phyloP scores from a whole-genome alignment of 1,139 yeast species.

The Yamadazyma jaroonii region DNA sequence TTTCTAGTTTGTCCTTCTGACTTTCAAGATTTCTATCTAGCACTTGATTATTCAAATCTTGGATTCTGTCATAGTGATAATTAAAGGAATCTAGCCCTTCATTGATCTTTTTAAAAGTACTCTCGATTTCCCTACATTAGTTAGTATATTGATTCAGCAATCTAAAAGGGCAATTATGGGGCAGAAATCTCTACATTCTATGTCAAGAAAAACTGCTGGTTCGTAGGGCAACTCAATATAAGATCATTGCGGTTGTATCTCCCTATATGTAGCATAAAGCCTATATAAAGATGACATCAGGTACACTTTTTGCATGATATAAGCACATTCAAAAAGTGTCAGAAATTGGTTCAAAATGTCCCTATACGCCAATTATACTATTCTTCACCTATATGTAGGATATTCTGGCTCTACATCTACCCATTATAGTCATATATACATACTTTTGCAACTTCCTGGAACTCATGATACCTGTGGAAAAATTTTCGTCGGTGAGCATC shows the following conservation, averaged over 20 bases:
- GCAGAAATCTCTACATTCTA: background rate
- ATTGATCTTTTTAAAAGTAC: slow-evolving; percentile 87
- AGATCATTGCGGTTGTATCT: too few species aligned
- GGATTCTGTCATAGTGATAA: slow-evolving; percentile 45
- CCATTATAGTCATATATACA: slow-evolving; percentile 14
- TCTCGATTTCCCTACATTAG: slow-evolving; percentile 71
- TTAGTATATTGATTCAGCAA: slow-evolving; percentile 14
- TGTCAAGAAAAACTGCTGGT: too few species aligned
- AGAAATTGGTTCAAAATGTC: too few species aligned
- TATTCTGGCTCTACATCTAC: too few species aligned
- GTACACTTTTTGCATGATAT: background rate
- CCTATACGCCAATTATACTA: too few species aligned
- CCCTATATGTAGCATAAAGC: too few species aligned
- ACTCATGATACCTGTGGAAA: slow-evolving; percentile 13
- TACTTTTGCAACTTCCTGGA: slow-evolving; percentile 50
- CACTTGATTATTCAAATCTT: slow-evolving; percentile 32
- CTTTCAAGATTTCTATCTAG: slow-evolving; percentile 78
- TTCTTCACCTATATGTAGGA: too few species aligned
- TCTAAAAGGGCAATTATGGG: too few species aligned
- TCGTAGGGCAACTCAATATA: too few species aligned
- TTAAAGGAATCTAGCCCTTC: slow-evolving; percentile 88
- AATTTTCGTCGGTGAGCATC: slow-evolving; percentile 5
- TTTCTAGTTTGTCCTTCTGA: slow-evolving; percentile 91
- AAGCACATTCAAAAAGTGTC: too few species aligned
- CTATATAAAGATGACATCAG: too few species aligned